Evolutionary conservation across 2,329 filamentous ascomycete species (phyloP).

Genomic region (Thelonectria rubi): DNA sequence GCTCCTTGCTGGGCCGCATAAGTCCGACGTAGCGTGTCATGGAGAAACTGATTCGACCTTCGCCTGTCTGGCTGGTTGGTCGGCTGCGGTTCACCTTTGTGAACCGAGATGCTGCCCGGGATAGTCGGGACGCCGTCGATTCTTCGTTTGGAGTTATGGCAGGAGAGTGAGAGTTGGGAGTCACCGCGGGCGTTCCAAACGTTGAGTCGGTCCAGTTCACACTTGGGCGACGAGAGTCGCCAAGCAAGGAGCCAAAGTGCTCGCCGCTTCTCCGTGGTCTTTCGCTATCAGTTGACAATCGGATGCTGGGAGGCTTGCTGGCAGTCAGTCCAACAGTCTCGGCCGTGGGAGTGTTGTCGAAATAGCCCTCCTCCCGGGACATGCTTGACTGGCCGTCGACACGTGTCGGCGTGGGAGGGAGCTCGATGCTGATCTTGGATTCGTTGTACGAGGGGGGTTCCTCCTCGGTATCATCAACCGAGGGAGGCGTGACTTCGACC

Average conservation of each 20-base stretch:
- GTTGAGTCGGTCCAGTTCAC: slow-evolving; percentile 58
- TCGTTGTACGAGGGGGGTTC: slow-evolving; percentile 69
- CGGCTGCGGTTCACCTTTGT: slow-evolving; percentile 60
- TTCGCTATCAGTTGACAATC: slow-evolving; percentile 65
- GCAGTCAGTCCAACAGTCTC: slow-evolving; percentile 34
- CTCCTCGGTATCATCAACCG: slow-evolving; percentile 56
- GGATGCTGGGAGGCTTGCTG: slow-evolving; percentile 59
- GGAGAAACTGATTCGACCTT: slow-evolving; percentile 65
- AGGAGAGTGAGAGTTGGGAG: slow-evolving; percentile 49
- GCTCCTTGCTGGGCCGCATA: slow-evolving; percentile 62
- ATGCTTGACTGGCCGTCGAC: slow-evolving; percentile 30
- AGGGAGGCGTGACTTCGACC: slow-evolving; percentile 68
- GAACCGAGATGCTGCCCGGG: slow-evolving; percentile 66
- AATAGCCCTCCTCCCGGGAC: slow-evolving; percentile 38
- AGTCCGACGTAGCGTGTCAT: slow-evolving; percentile 65
- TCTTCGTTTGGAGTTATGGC: slow-evolving; percentile 61
- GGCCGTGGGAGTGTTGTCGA: slow-evolving; percentile 38
- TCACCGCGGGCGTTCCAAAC: slow-evolving; percentile 49
- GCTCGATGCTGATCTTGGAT: slow-evolving; percentile 54
- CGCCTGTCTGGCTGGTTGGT: slow-evolving; percentile 66
- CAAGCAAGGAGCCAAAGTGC: slow-evolving; percentile 46
- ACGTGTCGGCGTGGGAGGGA: slow-evolving; percentile 40
- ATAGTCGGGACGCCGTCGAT: slow-evolving; percentile 62
- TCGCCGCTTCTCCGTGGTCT: slow-evolving; percentile 60
- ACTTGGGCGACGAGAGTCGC: slow-evolving; percentile 60